Evolutionary conservation across 257 asterid species (phyloP).

Genomic region (Salvia hispanica): DNA sequence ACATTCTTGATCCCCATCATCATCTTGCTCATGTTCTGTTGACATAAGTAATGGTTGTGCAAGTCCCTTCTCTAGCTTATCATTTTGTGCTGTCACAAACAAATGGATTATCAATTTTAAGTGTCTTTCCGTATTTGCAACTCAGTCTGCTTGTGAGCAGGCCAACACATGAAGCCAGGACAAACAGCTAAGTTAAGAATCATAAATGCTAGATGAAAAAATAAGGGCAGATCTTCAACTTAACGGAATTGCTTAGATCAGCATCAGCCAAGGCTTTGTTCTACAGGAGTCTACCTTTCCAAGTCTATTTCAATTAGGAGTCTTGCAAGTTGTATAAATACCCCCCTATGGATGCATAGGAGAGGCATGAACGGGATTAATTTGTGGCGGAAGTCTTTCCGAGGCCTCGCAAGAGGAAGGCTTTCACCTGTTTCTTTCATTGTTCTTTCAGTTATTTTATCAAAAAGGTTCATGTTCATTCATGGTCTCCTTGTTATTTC

Average conservation of each 20-base stretch:
- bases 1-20: constrained; percentile 59
- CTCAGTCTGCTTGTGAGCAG: not conserved
- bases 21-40: constrained; percentile 54
- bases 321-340: too few relatives aligned
- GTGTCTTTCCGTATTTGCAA: not conserved
- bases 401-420: too few relatives aligned
- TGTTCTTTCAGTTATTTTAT: too few relatives aligned
- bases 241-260: not conserved
- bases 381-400: too few relatives aligned
- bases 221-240: not conserved
- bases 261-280: not conserved
- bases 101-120: constrained; percentile 26
- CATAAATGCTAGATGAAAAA: not conserved
- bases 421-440: too few relatives aligned
- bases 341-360: too few relatives aligned
- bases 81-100: constrained; percentile 47
- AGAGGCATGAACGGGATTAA: too few relatives aligned
- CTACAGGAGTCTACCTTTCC: too few relatives aligned
- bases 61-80: constrained; percentile 79
- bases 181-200: constrained; percentile 6
- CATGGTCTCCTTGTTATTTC: too few relatives aligned
- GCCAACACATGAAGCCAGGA: constrained; percentile 14
- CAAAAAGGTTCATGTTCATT: too few relatives aligned
- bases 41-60: constrained; percentile 71
- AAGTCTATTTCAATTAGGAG: too few relatives aligned